Percentiles rank a stretch among this genome's conserved stretches.
phyloP scores from a whole-genome alignment of 2,329 filamentous ascomycete genomes.

The Didymella pomorum region DNA sequence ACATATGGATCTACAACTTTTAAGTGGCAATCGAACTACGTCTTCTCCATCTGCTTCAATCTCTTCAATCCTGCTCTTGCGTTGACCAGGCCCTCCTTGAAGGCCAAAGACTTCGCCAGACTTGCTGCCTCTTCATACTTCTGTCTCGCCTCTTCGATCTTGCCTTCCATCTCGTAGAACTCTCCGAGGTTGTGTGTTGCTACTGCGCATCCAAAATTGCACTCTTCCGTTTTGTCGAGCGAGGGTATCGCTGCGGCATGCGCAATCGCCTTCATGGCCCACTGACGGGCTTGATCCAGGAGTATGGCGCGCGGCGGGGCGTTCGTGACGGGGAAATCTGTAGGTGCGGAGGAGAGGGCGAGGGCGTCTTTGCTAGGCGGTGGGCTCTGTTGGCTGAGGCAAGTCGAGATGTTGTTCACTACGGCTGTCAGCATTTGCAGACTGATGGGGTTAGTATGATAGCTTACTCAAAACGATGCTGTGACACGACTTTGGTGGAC shows the following conservation, averaged over 20 bases:
- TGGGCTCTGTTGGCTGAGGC: slow-evolving; percentile 71
- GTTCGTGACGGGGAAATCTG: slow-evolving; percentile 47
- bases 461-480: slow-evolving; percentile 76
- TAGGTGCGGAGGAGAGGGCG: slow-evolving; percentile 44
- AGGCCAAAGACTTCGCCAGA: slow-evolving; percentile 61
- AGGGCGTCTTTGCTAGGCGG: slow-evolving; percentile 36
- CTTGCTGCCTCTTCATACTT: slow-evolving; percentile 74
- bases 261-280: slow-evolving; percentile 79
- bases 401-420: slow-evolving; percentile 83
- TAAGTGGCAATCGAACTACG: not conserved
- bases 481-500: slow-evolving; percentile 72
- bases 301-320: slow-evolving; percentile 66
- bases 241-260: slow-evolving; percentile 71
- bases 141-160: slow-evolving; percentile 68
- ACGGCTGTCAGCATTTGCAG: slow-evolving; percentile 14
- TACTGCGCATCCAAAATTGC: slow-evolving; percentile 82
- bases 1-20: slow-evolving; percentile 1
- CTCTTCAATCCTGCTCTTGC: slow-evolving; percentile 53
- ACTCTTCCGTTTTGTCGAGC: slow-evolving; percentile 75
- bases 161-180: slow-evolving; percentile 77
- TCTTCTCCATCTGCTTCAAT: slow-evolving; percentile 36
- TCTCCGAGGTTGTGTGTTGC: slow-evolving; percentile 89
- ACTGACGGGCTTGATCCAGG: slow-evolving; percentile 74
- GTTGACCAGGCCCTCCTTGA: slow-evolving; percentile 55
- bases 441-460: too few species aligned